Base-by-base conservation (phyloP, 2,329 filamentous ascomycete genomes). In the Fusarium fracticaudum region DNA sequence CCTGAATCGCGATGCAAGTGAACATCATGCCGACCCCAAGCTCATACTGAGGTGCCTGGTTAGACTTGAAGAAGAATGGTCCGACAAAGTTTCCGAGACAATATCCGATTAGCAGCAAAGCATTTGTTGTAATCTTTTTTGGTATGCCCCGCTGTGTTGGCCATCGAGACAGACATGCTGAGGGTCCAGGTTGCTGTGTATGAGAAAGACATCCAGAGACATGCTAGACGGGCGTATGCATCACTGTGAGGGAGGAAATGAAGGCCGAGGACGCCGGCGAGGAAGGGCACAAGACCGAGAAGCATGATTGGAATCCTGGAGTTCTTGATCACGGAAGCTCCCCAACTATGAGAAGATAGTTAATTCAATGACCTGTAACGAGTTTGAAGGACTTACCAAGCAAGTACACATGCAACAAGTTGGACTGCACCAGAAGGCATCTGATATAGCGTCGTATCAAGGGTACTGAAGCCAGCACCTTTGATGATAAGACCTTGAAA, bases 71-170 rank as follows among this genome's bases (percentile, higher is more conserved):
- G 29, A 84, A 84, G 57, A 83, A 79, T 0, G 84, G 84, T 0
- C 79, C 83, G 9, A 85, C 80, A 55, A 86, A 83, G 55, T 85
- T 86, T 4, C 81, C 81, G 0, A 76, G 50, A 37, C 79, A 81
- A 53, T 81, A 89, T 0, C 85, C 85, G 10, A 87, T 80, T 48
- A 88, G 84, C 1, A 87, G 80, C 18, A 86, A 79, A 3, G 87
- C 79, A 26, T 87, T 87, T 4, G 81, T 78, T 0, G 86, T 87
- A 1, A 80, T 80, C 55, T 86, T 83, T 50, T 84, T 84, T 0
- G 82, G 82, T 84, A 35, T 84, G 81, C 0, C 82, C 81, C 0
- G 82, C 81, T 4, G 80, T 77, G 8, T 76, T 76, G 18, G 73
- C 74, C 33, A 73, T 75, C 11, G 74, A 64, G 4, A 76, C 55